Evolutionary conservation across 495 filamentous ascomycete species (phyloP), one percentile per base, ranked within the genome.

Genomic region (Penicillium fimorum): DNA sequence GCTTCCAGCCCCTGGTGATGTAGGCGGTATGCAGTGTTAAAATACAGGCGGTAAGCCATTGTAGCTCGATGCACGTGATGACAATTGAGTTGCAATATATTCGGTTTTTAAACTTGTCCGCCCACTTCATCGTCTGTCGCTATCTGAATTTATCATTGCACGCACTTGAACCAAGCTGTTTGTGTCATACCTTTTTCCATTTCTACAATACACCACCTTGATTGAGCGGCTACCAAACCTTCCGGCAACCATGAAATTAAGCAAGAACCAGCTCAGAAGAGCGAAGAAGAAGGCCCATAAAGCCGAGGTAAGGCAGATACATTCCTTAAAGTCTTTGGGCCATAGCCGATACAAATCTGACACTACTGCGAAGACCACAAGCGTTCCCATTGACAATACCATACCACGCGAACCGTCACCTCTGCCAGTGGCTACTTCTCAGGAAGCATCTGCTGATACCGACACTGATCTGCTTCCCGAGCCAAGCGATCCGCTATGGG

Each of bases 241-340:
- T 22, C 17, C 33, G 33, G 41, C 60, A 9, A 59, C 50, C 17
- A 71, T 69, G 60, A 92, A 92, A 72, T 78, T 84, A 70, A 89
- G 82, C 67, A 95, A 92, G 74, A 94, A 95, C 64, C 88, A 92
- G 71, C 82, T 90, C 67, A 81, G 88, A 68, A 83, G 88, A 66
- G 91, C 91, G 30, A 91, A 91, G 80, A 96, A 90, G 79, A 96
- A 96, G 82, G 88, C 88, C 51, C 81, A 89, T 60, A 89, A 90
- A 73, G 51, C 44, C 17, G 61, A 69, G 59, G 64, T 72, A 60
- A 65, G 69, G 20, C 27, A 15, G 1, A 18, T 11, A 30, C 18
- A 22, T 15, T 8, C 24, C 17, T 13, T 7, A 7, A 24, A 7
- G 0, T 18, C 3, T 37, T 4, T n/a, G 2, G 18, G 7, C 7